These are phyloP conservation scores for Parsonsia alboflavescens DNA, from an alignment of 257 asterid genomes.

Conservation along the genomic window DNA sequence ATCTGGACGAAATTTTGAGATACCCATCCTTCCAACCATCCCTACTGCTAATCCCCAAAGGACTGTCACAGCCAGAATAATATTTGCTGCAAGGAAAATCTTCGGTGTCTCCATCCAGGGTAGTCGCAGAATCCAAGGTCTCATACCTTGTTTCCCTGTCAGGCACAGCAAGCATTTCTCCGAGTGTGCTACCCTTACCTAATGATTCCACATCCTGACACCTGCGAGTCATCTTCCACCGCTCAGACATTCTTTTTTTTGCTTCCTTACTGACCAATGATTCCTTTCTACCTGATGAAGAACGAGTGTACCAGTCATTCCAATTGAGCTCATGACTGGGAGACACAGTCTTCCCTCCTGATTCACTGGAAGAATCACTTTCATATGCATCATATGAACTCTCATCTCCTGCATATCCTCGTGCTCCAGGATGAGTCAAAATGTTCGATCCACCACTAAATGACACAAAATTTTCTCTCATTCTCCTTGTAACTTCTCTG, in stretches of 20 bases:
- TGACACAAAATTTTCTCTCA: constrained; percentile 40
- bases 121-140: constrained; percentile 31
- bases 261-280: constrained; percentile 69
- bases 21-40: constrained; percentile 74
- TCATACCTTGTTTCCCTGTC: constrained; percentile 32
- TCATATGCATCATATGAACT: constrained; percentile 67
- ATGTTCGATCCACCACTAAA: constrained; percentile 31
- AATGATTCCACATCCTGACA: constrained; percentile 51
- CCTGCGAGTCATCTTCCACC: constrained; percentile 72
- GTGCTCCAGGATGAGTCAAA: constrained; percentile 32
- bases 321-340: constrained; percentile 44
- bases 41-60: constrained; percentile 66
- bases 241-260: constrained; percentile 70
- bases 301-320: constrained; percentile 28
- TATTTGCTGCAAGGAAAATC: constrained; percentile 28
- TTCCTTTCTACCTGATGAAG: constrained; percentile 39
- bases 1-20: constrained; percentile 40
- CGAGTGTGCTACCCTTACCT: constrained; percentile 59
- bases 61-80: constrained; percentile 28
- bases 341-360: constrained; percentile 35
- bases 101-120: constrained; percentile 23
- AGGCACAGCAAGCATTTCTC: constrained; percentile 72
- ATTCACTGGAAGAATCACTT: constrained; percentile 67
- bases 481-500: constrained; percentile 52
- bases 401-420: constrained; percentile 89